These are phyloP conservation scores for Trichoderma simmonsii DNA, from an alignment of 2,329 filamentous ascomycete species.

Conservation along the genomic window DNA sequence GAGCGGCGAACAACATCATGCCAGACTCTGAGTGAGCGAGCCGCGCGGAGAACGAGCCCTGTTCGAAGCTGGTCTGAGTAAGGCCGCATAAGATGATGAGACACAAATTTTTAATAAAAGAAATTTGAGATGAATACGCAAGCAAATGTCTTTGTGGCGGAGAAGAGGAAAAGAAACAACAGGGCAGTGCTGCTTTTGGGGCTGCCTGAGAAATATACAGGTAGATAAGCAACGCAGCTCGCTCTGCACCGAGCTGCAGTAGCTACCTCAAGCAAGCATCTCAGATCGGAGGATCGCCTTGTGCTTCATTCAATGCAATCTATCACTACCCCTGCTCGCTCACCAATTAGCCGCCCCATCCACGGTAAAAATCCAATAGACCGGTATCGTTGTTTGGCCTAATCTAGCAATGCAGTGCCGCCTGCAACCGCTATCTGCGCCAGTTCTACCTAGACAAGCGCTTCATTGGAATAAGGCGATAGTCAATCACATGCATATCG, in stretches of 20 bases:
- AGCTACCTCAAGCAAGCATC: not conserved
- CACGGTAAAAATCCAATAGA: not conserved
- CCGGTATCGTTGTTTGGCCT: not conserved
- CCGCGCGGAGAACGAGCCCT: not conserved
- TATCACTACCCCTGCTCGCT: not conserved
- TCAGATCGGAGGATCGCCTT: not conserved
- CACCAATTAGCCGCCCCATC: not conserved
- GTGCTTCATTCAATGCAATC: not conserved
- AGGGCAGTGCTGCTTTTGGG: no score
- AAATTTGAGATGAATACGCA: not conserved
- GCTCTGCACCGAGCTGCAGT: no score
- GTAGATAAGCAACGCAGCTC: no score
- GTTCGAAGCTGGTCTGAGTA: not conserved
- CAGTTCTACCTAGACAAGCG: not conserved
- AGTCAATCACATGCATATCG: not conserved
- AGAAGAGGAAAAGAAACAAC: not conserved
- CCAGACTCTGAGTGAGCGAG: not conserved
- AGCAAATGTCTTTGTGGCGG: not conserved
- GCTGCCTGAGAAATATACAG: no score
- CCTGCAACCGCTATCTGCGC: not conserved
- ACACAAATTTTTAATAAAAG: not conserved
- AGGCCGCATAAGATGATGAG: no score
- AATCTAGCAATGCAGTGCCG: not conserved
- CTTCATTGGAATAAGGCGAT: slow-evolving; percentile 4
- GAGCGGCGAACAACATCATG: not conserved